phyloP scores from a whole-genome alignment of 345 rosid species.

The Zanthoxylum bungeanum region DNA sequence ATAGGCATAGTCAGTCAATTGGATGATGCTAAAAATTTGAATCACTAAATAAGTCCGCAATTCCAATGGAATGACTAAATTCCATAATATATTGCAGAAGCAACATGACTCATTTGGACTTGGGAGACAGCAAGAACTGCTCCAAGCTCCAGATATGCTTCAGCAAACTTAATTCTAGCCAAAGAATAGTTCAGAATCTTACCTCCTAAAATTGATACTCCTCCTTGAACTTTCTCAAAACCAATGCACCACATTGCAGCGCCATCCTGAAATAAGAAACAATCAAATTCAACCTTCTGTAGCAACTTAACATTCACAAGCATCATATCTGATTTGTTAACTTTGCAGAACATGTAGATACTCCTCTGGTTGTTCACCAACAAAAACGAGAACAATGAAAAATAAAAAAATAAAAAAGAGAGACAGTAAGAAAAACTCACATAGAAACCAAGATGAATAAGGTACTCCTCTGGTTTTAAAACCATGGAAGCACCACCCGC shows the following conservation, averaged over 20 bases:
- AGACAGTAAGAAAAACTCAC: constrained; percentile 43
- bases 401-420: too few species aligned
- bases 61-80: neutral
- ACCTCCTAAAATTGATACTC: constrained; percentile 89
- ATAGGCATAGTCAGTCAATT: neutral
- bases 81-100: neutral
- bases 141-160: neutral
- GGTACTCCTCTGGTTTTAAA: constrained; percentile 83
- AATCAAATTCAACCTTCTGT: neutral
- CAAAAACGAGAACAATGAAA: too few species aligned
- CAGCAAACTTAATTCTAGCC: neutral
- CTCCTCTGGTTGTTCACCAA: too few species aligned
- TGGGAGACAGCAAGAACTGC: neutral
- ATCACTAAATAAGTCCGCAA: neutral
- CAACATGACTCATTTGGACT: neutral
- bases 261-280: constrained; percentile 51
- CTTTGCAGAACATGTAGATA: constrained; percentile 2
- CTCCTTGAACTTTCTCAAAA: constrained; percentile 56
- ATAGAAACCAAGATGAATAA: constrained; percentile 59
- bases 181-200: constrained; percentile 17
- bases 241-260: constrained; percentile 92
- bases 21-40: neutral
- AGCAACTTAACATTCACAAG: neutral
- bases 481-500: constrained; percentile 83
- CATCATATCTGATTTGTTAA: constrained; percentile 11